Evolutionary conservation across 208 protist species (phyloP), one percentile per base, ranked within the genome.

Genomic region (Phytomonas sp.): DNA sequence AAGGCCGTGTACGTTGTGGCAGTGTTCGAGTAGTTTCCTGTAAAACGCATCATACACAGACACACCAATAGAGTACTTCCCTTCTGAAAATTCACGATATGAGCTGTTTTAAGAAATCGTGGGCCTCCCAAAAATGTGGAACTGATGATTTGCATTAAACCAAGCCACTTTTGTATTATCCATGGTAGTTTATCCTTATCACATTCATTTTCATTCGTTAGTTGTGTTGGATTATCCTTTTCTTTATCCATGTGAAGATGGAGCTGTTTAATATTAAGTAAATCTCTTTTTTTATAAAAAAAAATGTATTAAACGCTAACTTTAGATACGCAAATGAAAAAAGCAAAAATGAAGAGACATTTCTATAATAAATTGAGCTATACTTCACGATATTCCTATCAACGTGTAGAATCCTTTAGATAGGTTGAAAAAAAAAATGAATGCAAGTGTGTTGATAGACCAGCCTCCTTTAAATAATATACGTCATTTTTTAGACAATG

Each of bases 31-130:
- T 80, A 87, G 78, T 93, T 96, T 29, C 77, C 71, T 3, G 77
- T 77, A 67, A 82, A 82, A 36, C 60, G 59, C 88, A 96, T 94
- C 80, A 92, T 81, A 19, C 63, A 70, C 12, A 89, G 49, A 69
- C 86, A 93, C 30, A 93, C 7, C 23, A 91, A 73, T 7, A 90
- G 70, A 16, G 88, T 93, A 14, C 60, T 71, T 66, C 91, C 84
- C 56, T 96, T 96, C 64, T 93, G 88, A 67, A 91, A 78, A 64
- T 94, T 93, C 67, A 96, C 80, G 37, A 96, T 80, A 71, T 94
- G 77, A 8, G 83, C 67, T 37, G 88, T 73, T 67, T 88, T 88
- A 56, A 96, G 66, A 45, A 76, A 76, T 34, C 76, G 73, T 26
- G 85, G 85, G 0, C 89, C 89, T 12, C 86, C 84, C 14, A 89